Conservation (phyloP, 371 early-diverging fungal species). For the Syncephalastrum monosporum region DNA sequence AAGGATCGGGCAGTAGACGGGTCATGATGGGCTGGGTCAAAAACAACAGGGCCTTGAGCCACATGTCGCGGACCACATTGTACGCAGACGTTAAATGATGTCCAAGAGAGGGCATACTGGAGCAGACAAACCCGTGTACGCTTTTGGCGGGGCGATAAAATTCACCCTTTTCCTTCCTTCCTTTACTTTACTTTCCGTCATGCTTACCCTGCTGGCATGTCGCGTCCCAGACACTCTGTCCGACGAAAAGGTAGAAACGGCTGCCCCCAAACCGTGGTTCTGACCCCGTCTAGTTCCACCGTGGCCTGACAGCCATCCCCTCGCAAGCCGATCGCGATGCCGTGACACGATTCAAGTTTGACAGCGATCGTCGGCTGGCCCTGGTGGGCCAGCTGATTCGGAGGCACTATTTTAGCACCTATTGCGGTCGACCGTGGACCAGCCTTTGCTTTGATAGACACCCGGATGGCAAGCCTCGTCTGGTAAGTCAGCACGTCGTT, state of each 20-base stretch:
- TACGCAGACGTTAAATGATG: conserved; percentile 6
- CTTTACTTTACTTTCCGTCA: background rate
- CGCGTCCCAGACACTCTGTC: too few species aligned
- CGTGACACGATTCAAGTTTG: conserved; percentile 33
- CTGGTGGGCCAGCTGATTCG: conserved; percentile 32
- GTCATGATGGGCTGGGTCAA: conserved; percentile 36
- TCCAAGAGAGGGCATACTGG: too few species aligned
- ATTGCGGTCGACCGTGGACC: conserved; percentile 22
- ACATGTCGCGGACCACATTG: conserved; percentile 20
- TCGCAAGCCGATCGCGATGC: conserved; percentile 17
- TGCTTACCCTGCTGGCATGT: conserved; percentile 11
- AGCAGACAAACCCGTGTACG: too few species aligned
- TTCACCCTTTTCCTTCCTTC: background rate
- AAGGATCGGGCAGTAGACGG: conserved; percentile 46
- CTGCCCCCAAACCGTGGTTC: too few species aligned
- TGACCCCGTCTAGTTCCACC: conserved; percentile 18
- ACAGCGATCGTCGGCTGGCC: conserved; percentile 30
- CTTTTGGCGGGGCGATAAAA: too few species aligned
- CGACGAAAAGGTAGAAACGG: too few species aligned
- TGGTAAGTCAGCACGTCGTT: conserved; percentile 13
- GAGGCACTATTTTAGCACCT: conserved; percentile 29
- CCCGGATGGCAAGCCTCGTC: conserved; percentile 23
- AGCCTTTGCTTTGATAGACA: conserved; percentile 20
- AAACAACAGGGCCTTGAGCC: conserved; percentile 29
- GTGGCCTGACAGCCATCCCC: conserved; percentile 29